Base-by-base conservation (phyloP, 2,329 filamentous ascomycete genomes). In the Madurella mycetomatis region DNA sequence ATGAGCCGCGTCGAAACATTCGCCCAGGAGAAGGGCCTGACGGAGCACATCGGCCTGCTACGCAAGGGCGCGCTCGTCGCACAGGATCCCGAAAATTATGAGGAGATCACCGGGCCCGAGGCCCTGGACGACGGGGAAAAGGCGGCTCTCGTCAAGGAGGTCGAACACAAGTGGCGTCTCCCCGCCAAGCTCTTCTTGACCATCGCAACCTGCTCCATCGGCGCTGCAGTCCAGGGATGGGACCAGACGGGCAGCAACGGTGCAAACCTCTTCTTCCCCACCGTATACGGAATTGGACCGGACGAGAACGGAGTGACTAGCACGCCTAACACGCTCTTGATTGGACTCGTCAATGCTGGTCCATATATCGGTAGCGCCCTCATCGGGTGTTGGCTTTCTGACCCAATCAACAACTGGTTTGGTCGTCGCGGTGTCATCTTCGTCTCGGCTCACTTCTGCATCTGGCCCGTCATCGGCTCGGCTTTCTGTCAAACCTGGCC, bases 51-150 rank as follows among this genome's bases (percentile, higher is more conserved):
- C 2, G 70, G 73, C 3, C 65, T 86, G 15, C 76, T 91, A 49
- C 76, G 80, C 49, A 86, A 85, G 63, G 88, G 87, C 34, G 89
- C 88, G 3, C 75, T 92, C 11, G 80, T 91, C 16, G 88, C 88
- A 2, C 86, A 89, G 67, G 82, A 86, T 61, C 87, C 87, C 0
- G 72, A 73, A 9, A 75, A 76, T 31, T 88, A 74, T 66, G 85
- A 88, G 54, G 73, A 77, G 34, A 76, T 90, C 41, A 70, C 68
- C 4, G 78, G 80, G 59, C 72, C 80, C 50, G 72, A 80, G 48
- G 79, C 81, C 11, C 76, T 92, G 1, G 72, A 76, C 51, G 76
- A 84, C 15, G 73, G 75, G 0, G 86, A 88, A 65, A 80, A 84
- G 54, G 72, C 76, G 17, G 76, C 75, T 12, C 75, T 92, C 16